Base-by-base conservation (phyloP, 495 filamentous ascomycete species). In the Usnea hakonensis region DNA sequence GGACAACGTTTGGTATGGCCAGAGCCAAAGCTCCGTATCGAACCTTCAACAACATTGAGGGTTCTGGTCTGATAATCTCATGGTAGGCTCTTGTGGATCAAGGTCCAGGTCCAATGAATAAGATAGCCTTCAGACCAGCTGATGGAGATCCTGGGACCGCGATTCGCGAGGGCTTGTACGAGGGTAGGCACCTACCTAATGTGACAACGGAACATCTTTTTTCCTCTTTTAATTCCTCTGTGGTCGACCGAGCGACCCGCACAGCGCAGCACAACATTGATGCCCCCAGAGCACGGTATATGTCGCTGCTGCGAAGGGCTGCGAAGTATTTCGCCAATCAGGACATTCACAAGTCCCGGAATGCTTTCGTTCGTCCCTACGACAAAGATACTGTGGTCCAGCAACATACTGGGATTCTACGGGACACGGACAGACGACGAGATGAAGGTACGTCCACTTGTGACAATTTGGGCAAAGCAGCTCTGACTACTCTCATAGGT, bases 321-420 rank as follows among this genome's bases (percentile, higher is more conserved):
- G 77, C 80, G 70, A 76, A 65, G 71, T 78, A 73, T 58, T 65
- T 81, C 60, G 74, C 74, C 60, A 81, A 79, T 43, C 78, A 81
- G 63, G 70, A 71, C 56, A 64, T 70, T n/a, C 64, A 74, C 55
- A 54, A 69, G 26, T 56, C 61, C 19, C 71, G 80, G 58, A 79
- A 80, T 73, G 73, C 79, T 44, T 78, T 82, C 28, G 77, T 81
- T 60, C 73, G 74, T 0, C 69, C 75, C 23, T 62, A 76, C 13
- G 66, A 70, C 50, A 58, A 71, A 16, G 72, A 65, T 11, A 62
- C 66, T 59, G 78, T 72, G 71, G 50, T 73, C 57, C 68, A 76
- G 35, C 68, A 68, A 36, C 68, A 68, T 32, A 71, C 72, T 26
- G 74, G 69, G 57, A 67, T 77, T 53, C 23, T 62, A 57, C 53